Evolutionary conservation across 176 grass and related monocot genomes (phyloP), one percentile per base, ranked within the genome.

Genomic region (Carex littledalei): DNA sequence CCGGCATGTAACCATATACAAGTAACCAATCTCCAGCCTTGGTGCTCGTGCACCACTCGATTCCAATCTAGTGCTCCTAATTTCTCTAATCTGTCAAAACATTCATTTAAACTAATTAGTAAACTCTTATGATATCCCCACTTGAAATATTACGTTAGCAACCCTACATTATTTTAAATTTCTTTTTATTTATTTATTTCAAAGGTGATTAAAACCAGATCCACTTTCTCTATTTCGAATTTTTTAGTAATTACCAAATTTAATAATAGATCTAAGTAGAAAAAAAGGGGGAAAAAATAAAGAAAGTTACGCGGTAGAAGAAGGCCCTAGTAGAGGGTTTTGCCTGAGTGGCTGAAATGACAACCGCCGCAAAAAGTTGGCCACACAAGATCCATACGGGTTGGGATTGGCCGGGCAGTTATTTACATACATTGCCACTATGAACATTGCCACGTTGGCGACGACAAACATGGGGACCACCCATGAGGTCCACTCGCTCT

Each of bases 1-100:
- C 96, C 96, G n/a, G 93, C 93, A 88, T 98, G 96, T 84, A 98
- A 82, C 93, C 96, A 98, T 65, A 98, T 95, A 80, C 93, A 98
- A 0, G 93, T 88, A 31, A 95, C 14, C 18, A 98, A 90, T 39
- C 96, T 90, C 96, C 96, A 95, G 2, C 96, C 91, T 76, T 94
- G 85, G 72, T 89, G 91, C 21, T 88, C 83, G 35, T 89, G 88
- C 81, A 95, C 96, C 11, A 95, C 90, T 58, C 87, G 90, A 81
- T 92, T 85, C 95, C 95, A 95, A 0, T 88, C 91, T 2, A 98
- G 89, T 0, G 93, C 93, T 18, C 96, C 96, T 52, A 98, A 55
- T 84, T 95, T 95, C 91, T 95, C 84, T 83, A 98, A 80, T 81
- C 96, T 98, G 91, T 29, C 53, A 47, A 11, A 37, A 87, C 4